Conservation (phyloP, 495 filamentous ascomycete species). For the Lindgomyces ingoldianus region DNA sequence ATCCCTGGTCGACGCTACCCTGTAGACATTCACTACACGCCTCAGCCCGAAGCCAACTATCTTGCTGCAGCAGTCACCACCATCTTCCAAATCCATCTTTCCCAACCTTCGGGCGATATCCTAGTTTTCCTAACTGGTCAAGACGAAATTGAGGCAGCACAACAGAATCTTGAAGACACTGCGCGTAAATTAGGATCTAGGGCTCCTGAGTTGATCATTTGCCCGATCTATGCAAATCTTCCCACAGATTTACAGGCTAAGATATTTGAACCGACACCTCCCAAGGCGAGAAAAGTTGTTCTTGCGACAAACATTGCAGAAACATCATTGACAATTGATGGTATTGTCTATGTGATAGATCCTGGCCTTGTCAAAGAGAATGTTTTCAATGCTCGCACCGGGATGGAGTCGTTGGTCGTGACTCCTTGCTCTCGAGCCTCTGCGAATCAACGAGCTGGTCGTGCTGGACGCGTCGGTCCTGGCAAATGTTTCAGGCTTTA, state of each 20-base stretch:
- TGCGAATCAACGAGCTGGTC: slow-evolving; percentile 88
- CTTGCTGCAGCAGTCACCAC: slow-evolving; percentile 89
- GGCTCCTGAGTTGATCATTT: slow-evolving; percentile 67
- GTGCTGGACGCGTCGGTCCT: slow-evolving; percentile 88
- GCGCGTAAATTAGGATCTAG: slow-evolving; percentile 71
- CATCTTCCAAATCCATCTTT: slow-evolving; percentile 93
- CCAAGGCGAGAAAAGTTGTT: slow-evolving; percentile 86
- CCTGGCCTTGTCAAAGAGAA: slow-evolving; percentile 95
- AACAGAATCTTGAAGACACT: slow-evolving; percentile 78
- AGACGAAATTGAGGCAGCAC: slow-evolving; percentile 85
- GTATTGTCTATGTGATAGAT: slow-evolving; percentile 90
- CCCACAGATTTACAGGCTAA: slow-evolving; percentile 89
- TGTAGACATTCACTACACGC: slow-evolving; percentile 91
- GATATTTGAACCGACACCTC: slow-evolving; percentile 84
- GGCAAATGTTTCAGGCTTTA: slow-evolving; percentile 96
- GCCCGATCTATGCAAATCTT: slow-evolving; percentile 88
- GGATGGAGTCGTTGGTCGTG: slow-evolving; percentile 88
- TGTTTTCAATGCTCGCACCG: slow-evolving; percentile 85
- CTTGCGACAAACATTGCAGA: slow-evolving; percentile 97
- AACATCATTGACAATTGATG: slow-evolving; percentile 91
- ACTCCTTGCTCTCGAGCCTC: slow-evolving; percentile 93
- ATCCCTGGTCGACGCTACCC: slow-evolving; percentile 89
- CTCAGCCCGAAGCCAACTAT: slow-evolving; percentile 92
- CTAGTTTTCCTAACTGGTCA: slow-evolving; percentile 91
- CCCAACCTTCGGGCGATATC: slow-evolving; percentile 79